Base-by-base conservation (phyloP, 2,329 filamentous ascomycete species). In the Aspergillus candidus region DNA sequence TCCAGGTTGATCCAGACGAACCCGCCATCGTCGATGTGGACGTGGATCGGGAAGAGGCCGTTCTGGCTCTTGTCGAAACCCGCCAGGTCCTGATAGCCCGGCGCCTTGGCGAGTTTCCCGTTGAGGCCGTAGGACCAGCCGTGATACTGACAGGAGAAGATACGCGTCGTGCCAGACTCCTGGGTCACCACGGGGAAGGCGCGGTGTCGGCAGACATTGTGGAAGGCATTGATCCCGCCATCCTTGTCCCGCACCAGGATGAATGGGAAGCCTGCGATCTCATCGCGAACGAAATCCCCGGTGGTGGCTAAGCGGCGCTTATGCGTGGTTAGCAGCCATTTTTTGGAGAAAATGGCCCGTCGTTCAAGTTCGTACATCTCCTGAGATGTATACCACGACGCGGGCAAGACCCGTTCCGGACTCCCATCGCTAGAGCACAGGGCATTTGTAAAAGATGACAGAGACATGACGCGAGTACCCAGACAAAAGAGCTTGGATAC, bases 1-100 rank as follows among this genome's bases (percentile, higher is more conserved):
- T 81, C 76, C 41, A 82, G 58, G 55, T 82, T 82, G 40, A 79
- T 69, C 74, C 75, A 81, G 49, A 81, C 66, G 58, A 81, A 80
- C 15, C 76, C 76, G 4, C 72, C 73, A 32, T 51, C 52, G 58
- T 80, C 77, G 32, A 78, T 56, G 50, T 76, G 72, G 4, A 77
- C 66, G 48, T 79, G 75, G 42, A 80, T 73, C 2, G 70, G 71
- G 31, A 79, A 68, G 2, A 81, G 71, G 3, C 72, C 70, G 49
- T 80, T 79, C 56, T 74, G 61, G 35, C 65, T 65, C 62, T 73
- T 75, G 55, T 79, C 73, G 50, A 82, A 82, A 7, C 70, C 75
- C 1, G 70, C 63, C 2, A 79, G 61, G n/a, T 74, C 72, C 42
- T 79, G 69, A 54, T 77, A 81, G 0, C 73, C 70, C 0, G 78